phyloP scores from a whole-genome alignment of 2,329 filamentous ascomycete species.

The Epichloe uncinata region DNA sequence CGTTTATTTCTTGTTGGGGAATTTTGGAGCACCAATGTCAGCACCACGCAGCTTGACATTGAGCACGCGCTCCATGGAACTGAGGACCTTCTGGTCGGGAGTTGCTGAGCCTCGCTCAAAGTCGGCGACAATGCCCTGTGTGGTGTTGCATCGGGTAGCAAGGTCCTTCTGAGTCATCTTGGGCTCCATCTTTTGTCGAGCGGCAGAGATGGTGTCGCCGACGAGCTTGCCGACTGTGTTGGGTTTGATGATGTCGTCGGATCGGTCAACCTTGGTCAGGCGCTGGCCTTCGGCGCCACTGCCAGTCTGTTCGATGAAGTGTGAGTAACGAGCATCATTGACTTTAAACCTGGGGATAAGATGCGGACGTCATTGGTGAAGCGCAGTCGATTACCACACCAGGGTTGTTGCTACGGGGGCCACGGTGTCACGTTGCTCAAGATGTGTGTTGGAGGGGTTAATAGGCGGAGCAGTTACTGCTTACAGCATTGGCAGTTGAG shows the following conservation, averaged over 20 bases:
- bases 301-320: slow-evolving; percentile 11
- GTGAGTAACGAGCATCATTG: slow-evolving; percentile 7
- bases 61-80: slow-evolving; percentile 67
- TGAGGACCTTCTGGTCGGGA: slow-evolving; percentile 74
- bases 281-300: slow-evolving; percentile 64
- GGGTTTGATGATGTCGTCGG: slow-evolving; percentile 94
- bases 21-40: slow-evolving; percentile 75
- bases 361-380: background rate
- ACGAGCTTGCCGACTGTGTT: slow-evolving; percentile 77
- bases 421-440: background rate
- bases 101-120: slow-evolving; percentile 70
- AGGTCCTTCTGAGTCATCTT: slow-evolving; percentile 91
- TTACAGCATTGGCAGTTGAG: slow-evolving; percentile 53
- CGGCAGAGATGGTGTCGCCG: slow-evolving; percentile 67
- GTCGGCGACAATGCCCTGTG: slow-evolving; percentile 63
- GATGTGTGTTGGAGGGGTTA: background rate
- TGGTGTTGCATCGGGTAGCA: slow-evolving; percentile 83
- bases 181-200: slow-evolving; percentile 69
- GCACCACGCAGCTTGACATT: slow-evolving; percentile 77
- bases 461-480: slow-evolving; percentile 7
- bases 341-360: background rate
- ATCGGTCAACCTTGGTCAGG: slow-evolving; percentile 93
- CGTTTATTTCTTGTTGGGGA: slow-evolving; percentile 53
- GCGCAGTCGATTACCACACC: background rate
- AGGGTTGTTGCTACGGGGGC: background rate